Base-by-base conservation (phyloP, 208 protist genomes). In the Leishmania amazonensis region DNA sequence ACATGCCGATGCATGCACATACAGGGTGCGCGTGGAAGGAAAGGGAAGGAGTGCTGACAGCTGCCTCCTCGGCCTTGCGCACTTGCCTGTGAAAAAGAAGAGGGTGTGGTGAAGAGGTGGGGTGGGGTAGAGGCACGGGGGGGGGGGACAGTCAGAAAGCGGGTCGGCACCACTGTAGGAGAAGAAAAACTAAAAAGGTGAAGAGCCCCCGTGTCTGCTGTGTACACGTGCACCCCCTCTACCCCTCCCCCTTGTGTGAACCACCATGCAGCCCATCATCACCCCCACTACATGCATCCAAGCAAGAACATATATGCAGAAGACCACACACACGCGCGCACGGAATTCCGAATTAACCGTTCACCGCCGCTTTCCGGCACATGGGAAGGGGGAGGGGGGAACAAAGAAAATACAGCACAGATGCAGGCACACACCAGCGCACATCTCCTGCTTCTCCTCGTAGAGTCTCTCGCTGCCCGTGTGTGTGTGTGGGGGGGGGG, bases 151-250 rank as follows among this genome's bases (percentile, higher is more conserved):
- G 65, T 57, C 19, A 24, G 51, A n/a, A 28, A 76, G 64, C 38
- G 58, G 58, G 58, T 17, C 58, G 28, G 8, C 7, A 8, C 7
- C 11, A 19, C 5, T 58, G 5, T 71, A 67, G 45, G 57, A 42
- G 49, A 80, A 62, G 31, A 80, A 54, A 65, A 53, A 83, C 19
- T 40, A 68, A 68, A 31, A 68, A 40, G 62, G 62, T 40, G 13
- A 68, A 68, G 62, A 35, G 45, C 8, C 31, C 58, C 28, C 58
- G 11, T 31, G 3, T 64, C 58, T 64, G 28, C 58, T 31, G 58
- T 31, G 58, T 31, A 64, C 58, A 35, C 8, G n/a, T 31, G 58
- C n/a, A 35, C 9, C 58, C 28, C 58, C 58, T 35, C 45, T 49
- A 11, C 9, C 45, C 45, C 9, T 1, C 58, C 51, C 51, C 51